Base-by-base conservation (phyloP, 331 rosid species). In the Cucumis variabilis region DNA sequence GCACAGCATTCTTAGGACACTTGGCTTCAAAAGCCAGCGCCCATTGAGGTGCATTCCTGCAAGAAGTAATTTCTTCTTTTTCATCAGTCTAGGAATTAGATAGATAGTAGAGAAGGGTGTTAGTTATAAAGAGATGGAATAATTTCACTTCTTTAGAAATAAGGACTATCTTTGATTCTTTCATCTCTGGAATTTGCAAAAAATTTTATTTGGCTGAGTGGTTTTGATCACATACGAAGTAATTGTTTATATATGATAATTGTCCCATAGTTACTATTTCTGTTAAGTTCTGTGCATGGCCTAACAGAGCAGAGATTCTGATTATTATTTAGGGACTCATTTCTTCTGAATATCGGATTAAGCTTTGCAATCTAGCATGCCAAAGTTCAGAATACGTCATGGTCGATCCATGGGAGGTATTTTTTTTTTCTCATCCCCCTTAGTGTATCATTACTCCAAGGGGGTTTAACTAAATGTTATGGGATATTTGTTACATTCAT, bases 321-420 rank as follows among this genome's bases (percentile, higher is more conserved):
- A 82, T 58, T 30, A 82, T 30, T 60, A 20, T 86, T 24, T 81
- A 95, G 98, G 93, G 91, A 51, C 94, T 97, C 78, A 83, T 94
- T 89, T 93, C 96, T 87, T 94, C 99, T 67, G 94, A 91, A 80
- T 96, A 93, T 78, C 95, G 96, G 68, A 65, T 94, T 90, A 90
- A 33, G 71, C 83, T 97, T 70, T 96, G 98, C 87, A 80, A 89
- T 80, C 92, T 92, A 70, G 96, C 98, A 82, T 93, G 98, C 88
- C 90, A 88, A 91, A 94, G 92, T 93, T 97, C 98, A 51, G 92
- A 92, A 11, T 96, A 93, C 87, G 60, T 96, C 87, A 97, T 96
- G 98, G 98, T 96, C 88, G 99, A 97, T 92, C 96, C 93, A 51
- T 97, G 99, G 98, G 99, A 97, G 95, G 98, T 95, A 93, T 86